A percentile compares a stretch with the other conserved stretches of the same genome.
Conservation (phyloP, 306 rosid species). For the Vicia villosa region DNA sequence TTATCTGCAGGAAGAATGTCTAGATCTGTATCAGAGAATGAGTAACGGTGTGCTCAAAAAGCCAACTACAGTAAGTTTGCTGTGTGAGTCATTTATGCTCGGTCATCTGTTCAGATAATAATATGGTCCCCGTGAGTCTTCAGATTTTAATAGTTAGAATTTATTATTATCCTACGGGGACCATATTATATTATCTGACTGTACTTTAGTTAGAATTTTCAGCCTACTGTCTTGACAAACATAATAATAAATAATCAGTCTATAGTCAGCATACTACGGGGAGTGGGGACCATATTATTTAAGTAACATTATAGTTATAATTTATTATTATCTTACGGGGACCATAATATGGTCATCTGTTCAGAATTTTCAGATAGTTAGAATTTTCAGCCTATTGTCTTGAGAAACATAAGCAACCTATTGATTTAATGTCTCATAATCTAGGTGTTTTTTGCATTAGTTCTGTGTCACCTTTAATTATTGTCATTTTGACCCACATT, state of each 20-base stretch:
- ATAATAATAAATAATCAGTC: background rate
- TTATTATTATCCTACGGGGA: background rate
- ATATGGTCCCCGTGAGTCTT: background rate
- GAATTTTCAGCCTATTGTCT: background rate
- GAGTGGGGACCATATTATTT: no score
- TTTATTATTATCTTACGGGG: no score
- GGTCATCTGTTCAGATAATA: slow-evolving; percentile 12
- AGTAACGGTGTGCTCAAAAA: slow-evolving; percentile 57
- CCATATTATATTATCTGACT: slow-evolving; percentile 11
- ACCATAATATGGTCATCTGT: no score
- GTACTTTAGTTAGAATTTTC: background rate
- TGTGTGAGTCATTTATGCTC: slow-evolving; percentile 19
- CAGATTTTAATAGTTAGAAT: background rate
- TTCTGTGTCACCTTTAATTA: background rate
- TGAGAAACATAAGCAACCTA: slow-evolving; percentile 16
- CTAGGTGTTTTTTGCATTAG: background rate
- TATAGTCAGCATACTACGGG: no score
- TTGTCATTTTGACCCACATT: background rate
- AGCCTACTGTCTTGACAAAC: background rate
- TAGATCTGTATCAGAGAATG: slow-evolving; percentile 60
- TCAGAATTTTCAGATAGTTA: no score
- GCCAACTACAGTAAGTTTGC: slow-evolving; percentile 71
- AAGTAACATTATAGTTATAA: no score
- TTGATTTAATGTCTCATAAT: slow-evolving; percentile 1
- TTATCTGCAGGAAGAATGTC: slow-evolving; percentile 77